phyloP scores from a whole-genome alignment of 768 basidiomycete genomes.

The Rhizopogon vinicolor region DNA sequence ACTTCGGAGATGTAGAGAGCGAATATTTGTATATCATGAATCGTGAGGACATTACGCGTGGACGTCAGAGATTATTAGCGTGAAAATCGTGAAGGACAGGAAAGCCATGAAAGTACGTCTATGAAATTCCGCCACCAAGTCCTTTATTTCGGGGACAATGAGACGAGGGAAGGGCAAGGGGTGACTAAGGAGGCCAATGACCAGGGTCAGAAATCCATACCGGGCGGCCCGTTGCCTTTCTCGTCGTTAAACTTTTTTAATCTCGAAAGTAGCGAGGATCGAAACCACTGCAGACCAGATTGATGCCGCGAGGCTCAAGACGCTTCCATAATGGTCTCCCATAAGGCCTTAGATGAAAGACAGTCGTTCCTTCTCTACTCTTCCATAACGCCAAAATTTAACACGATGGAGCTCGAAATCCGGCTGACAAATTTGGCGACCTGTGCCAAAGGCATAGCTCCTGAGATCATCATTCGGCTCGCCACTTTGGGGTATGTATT shows the following conservation, averaged over 20 bases:
- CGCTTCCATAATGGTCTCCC: conserved; percentile 16
- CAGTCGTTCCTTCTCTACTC: no score
- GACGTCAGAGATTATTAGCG: background rate
- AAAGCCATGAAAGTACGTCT: background rate
- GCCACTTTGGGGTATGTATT: conserved; percentile 22
- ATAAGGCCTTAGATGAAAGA: no score
- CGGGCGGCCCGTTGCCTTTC: conserved; percentile 15
- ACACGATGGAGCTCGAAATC: background rate
- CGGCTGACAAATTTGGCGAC: conserved; percentile 24
- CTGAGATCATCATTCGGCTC: conserved; percentile 25
- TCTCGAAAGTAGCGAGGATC: conserved; percentile 30
- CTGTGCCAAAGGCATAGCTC: conserved; percentile 30
- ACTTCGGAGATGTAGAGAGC: background rate
- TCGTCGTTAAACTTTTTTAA: conserved; percentile 23
- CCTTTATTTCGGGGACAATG: conserved; percentile 17
- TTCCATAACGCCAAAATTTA: no score
- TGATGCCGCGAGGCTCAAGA: conserved; percentile 39
- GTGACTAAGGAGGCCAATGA: conserved; percentile 10
- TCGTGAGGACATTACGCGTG: background rate
- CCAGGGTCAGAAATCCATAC: background rate
- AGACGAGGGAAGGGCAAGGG: conserved; percentile 16
- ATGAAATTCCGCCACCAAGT: conserved; percentile 5
- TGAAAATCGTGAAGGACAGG: background rate
- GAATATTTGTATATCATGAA: background rate
- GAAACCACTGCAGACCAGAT: conserved; percentile 31